phyloP scores from a whole-genome alignment of 148 eudicot species.

The Simmondsia chinensis region DNA sequence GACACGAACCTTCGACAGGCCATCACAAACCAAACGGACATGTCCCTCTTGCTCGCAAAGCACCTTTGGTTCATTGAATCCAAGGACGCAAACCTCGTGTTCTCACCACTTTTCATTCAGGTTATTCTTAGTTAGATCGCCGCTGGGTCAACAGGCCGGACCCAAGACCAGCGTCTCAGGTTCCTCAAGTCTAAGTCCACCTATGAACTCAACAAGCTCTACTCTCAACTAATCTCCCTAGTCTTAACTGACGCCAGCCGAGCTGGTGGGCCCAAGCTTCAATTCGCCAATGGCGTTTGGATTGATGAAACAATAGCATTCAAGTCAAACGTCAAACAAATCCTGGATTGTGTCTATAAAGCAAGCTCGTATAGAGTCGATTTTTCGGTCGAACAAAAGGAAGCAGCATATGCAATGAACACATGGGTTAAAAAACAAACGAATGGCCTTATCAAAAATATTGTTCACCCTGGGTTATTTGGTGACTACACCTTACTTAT shows the following conservation, averaged over 20 bases:
- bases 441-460: constrained; percentile 65
- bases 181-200: constrained; percentile 27
- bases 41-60: constrained; percentile 21
- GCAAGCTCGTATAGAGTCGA: constrained; percentile 30
- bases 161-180: constrained; percentile 30
- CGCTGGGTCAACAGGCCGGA: constrained; percentile 30
- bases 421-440: constrained; percentile 79
- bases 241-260: constrained; percentile 27
- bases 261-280: constrained; percentile 26
- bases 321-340: constrained; percentile 26
- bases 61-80: constrained; percentile 1
- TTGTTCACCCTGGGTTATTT: constrained; percentile 70
- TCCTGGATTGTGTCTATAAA: constrained; percentile 23
- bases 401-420: constrained; percentile 59
- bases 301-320: constrained; percentile 27
- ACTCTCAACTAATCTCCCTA: constrained; percentile 27
- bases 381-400: constrained; percentile 48
- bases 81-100: constrained; percentile 30
- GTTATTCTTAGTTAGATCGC: constrained; percentile 34
- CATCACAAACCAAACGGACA: constrained; percentile 30
- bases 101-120: constrained; percentile 45
- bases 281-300: constrained; percentile 43
- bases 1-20: constrained; percentile 22
- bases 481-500: constrained; percentile 55
- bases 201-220: constrained; percentile 26